phyloP scores from a whole-genome alignment of 345 rosid genomes.

The Acer negundo region DNA sequence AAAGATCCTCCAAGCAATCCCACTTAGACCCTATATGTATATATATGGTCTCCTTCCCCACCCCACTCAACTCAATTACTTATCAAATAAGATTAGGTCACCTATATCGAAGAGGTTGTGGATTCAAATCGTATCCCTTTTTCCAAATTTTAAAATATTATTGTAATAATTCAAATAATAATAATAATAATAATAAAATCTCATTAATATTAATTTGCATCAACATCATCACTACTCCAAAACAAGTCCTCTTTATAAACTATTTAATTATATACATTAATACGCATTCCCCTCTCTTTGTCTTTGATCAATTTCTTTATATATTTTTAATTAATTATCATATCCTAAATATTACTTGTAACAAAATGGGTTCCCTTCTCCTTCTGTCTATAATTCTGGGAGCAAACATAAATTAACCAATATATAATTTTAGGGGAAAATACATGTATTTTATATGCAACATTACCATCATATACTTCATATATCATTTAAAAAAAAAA shows the following conservation, averaged over 20 bases:
- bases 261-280: too few species aligned
- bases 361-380: slow-evolving; percentile 9
- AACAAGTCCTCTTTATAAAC: too few species aligned
- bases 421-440: neutral
- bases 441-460: neutral
- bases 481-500: too few species aligned
- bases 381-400: neutral
- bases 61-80: slow-evolving; percentile 1
- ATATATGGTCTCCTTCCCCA: neutral
- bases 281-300: too few species aligned
- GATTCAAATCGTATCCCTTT: neutral
- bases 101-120: too few species aligned
- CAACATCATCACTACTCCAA: too few species aligned
- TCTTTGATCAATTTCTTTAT: too few species aligned
- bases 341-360: neutral
- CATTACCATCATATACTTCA: neutral
- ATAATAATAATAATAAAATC: too few species aligned
- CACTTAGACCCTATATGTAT: neutral
- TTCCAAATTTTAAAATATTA: too few species aligned
- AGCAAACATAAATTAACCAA: neutral
- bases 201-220: too few species aligned
- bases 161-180: too few species aligned
- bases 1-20: slow-evolving; percentile 20
- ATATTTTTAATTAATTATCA: neutral
- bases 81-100: neutral